Evolutionary conservation across 2,329 filamentous ascomycete species (phyloP), one percentile per base, ranked within the genome.

Genomic region (Sordariomycetes sp.): DNA sequence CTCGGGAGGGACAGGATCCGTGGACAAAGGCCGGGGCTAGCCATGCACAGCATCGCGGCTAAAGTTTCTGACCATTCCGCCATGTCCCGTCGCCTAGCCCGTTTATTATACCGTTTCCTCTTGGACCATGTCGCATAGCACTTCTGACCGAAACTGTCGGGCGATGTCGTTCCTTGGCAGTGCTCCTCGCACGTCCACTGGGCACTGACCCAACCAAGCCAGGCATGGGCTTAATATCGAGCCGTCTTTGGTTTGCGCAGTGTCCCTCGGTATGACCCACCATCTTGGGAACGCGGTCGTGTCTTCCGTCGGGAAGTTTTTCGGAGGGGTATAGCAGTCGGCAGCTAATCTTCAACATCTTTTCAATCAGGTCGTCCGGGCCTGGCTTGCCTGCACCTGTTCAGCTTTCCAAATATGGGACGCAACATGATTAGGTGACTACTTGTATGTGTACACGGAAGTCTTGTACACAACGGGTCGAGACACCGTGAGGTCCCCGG

Each of bases 221-320:
- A 48, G 54, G 54, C 39, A 51, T 32, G 39, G n/a, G 24, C 50
- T 54, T 57, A 57, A 57, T 57, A 57, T 57, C 52, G 54, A 58
- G 52, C 52, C 56, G 56, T 42, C 35, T 54, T 45, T 58, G 25
- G 34, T 54, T 45, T 58, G 52, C 56, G 54, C 55, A 51, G 22
- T 35, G 20, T 22, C 24, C 36, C 34, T 57, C 51, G 35, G 53
- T 13, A 45, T 24, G 53, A 17, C 24, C 50, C 55, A 48, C 55
- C 50, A 32, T 34, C 50, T 53, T 36, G 50, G 50, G 32, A 24
- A 24, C 28, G 22, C 17, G 42, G 50, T 15, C 39, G n/a, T 50
- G 55, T 53, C 51, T 20, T 53, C 24, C 24, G 22, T 48, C 45
- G 12, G 28, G 28, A 24, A n/a, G 24, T 15, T 12, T 12, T 24